These are phyloP conservation scores for Prototheca cutis DNA, from an alignment of 163 green algal genomes.

Conservation along the genomic window DNA sequence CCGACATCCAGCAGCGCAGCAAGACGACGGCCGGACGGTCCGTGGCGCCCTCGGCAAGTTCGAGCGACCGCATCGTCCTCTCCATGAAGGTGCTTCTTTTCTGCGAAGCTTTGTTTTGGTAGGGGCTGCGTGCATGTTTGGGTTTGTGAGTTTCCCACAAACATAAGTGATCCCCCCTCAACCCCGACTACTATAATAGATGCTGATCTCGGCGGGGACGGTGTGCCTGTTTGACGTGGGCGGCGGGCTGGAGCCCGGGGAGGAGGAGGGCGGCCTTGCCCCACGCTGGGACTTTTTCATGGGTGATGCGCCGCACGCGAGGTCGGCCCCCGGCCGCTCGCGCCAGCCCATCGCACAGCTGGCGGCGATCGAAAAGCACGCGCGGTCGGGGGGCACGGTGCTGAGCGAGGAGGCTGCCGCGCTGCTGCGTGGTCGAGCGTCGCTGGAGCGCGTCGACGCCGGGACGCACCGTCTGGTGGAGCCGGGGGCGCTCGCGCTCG, in stretches of 20 bases:
- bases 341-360: slow-evolving; percentile 55
- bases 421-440: background rate
- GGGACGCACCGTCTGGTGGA: background rate
- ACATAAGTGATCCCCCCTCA: no score
- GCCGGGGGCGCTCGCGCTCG: background rate
- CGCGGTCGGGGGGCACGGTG: slow-evolving; percentile 10
- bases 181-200: no score
- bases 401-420: slow-evolving; percentile 10
- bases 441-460: background rate
- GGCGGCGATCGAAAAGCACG: slow-evolving; percentile 39
- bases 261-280: slow-evolving; percentile 4
- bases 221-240: slow-evolving; percentile 60
- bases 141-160: no score
- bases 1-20: no score
- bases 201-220: slow-evolving; percentile 50
- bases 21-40: no score
- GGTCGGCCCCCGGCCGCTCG: slow-evolving; percentile 2
- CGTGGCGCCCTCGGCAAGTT: no score
- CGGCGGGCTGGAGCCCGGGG: slow-evolving; percentile 18
- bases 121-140: no score
- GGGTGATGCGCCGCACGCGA: slow-evolving; percentile 43
- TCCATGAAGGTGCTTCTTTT: no score
- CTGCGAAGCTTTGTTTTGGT: no score
- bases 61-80: no score
- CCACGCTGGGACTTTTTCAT: slow-evolving; percentile 70